Base-by-base conservation (phyloP, 352 stramenopile species). In the Pythium insidiosum region DNA sequence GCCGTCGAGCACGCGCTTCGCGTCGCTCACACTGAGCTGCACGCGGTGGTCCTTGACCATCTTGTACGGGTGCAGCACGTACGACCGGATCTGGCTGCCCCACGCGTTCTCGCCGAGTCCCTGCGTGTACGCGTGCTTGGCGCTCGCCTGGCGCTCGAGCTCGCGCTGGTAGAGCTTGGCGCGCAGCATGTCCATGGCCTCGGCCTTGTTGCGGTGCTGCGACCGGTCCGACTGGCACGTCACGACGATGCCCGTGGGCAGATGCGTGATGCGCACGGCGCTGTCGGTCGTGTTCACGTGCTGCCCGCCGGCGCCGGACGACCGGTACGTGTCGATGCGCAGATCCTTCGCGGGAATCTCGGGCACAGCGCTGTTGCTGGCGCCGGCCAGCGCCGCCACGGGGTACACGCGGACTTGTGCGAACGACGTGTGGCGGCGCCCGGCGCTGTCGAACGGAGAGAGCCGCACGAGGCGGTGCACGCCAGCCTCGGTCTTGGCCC, bases 251-350 rank as follows among this genome's bases (percentile, higher is more conserved):
- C 94, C 94, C 6, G 84, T 96, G 1, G 95, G 91, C 28, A 98
- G 56, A 53, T 99, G 95, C 43, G 88, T 97, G 58, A 99, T 97
- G 25, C 95, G 75, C 26, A 99, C 90, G 12, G 89, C 95, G 26
- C 91, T 98, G 59, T 98, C 93, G 5, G 97, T 96, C 50, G 96
- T 96, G 65, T 99, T 99, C 6, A 99, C 95, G 61, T 98, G 97
- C 66, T 98, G 94, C 1, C 94, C 94, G 23, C 95, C 95, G 16
- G 88, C 77, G 7, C 94, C 95, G 6, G 94, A 95, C 33, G 81
- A 89, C 5, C 93, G 69, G 68, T 97, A 97, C 22, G 90, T 97
- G 37, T 95, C 96, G 19, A 98, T 87, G 38, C 97, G 88, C 42
- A 98, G 58, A 43, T 98, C 91, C 37, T 78, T 82, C 0, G 66